phyloP scores from a whole-genome alignment of 371 early-diverging fungal genomes.

The Mucor lusitanicus region DNA sequence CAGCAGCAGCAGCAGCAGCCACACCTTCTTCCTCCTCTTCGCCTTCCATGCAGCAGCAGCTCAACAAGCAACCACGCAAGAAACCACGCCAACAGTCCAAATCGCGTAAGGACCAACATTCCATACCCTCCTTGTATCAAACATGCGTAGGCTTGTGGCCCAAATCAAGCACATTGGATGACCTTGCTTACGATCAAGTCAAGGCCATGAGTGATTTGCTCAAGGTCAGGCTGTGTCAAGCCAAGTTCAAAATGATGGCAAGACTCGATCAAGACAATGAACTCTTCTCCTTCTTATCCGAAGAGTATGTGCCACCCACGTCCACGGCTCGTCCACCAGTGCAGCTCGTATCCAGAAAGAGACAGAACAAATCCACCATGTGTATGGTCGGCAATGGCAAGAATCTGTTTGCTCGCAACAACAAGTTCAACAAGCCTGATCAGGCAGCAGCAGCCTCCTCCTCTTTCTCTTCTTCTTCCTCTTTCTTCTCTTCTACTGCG shows the following conservation, averaged over 20 bases:
- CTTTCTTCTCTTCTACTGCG: neutral
- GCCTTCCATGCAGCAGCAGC: neutral
- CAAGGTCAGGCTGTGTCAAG: conserved; percentile 29
- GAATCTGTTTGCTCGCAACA: conserved; percentile 9
- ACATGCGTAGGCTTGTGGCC: conserved; percentile 27
- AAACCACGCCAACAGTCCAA: conserved; percentile 1
- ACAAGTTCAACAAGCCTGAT: neutral
- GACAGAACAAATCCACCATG: conserved; percentile 11
- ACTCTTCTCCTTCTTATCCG: conserved; percentile 15
- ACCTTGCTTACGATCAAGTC: conserved; percentile 24
- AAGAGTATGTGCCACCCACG: conserved; percentile 11
- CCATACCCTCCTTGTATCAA: conserved; percentile 8
- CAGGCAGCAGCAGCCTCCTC: no score
- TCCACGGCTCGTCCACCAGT: neutral
- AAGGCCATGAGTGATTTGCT: conserved; percentile 23
- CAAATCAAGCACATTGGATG: conserved; percentile 11
- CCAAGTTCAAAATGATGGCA: conserved; percentile 32
- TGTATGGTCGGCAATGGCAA: conserved; percentile 23
- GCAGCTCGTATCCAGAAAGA: neutral
- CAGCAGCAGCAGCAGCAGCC: neutral
- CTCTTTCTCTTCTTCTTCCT: no score
- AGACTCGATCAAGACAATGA: conserved; percentile 20
- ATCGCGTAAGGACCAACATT: conserved; percentile 6
- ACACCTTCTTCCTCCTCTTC: neutral
- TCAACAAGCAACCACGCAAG: conserved; percentile 4